A percentile compares a stretch with the other conserved stretches of the same genome.
Conservation (phyloP, 257 asterid genomes). For the Scutellaria baicalensis region DNA sequence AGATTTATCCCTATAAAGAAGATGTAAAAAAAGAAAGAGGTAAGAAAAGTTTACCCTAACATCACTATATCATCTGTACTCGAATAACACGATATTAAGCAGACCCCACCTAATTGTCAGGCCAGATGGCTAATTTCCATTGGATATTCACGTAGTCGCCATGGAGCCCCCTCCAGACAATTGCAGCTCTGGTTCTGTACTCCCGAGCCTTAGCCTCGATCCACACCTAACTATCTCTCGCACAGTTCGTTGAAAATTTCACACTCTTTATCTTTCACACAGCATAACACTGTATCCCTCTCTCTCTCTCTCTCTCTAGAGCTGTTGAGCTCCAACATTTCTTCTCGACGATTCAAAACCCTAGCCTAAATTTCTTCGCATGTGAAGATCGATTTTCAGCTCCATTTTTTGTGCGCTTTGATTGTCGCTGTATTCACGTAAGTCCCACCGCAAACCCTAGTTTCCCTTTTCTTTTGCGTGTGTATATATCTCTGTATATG, state of each 20-base stretch:
- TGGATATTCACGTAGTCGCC: no score
- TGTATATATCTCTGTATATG: background rate
- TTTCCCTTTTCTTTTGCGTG: background rate
- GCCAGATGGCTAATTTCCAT: no score
- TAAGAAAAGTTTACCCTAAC: no score
- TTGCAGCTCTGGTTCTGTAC: background rate
- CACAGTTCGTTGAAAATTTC: constrained; percentile 48
- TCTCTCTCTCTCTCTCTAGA: constrained; percentile 17
- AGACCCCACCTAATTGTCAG: no score
- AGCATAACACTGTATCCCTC: constrained; percentile 19
- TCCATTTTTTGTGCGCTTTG: constrained; percentile 16
- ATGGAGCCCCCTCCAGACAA: no score
- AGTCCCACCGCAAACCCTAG: constrained; percentile 21
- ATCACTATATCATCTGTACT: no score
- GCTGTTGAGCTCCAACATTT: constrained; percentile 19
- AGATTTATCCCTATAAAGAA: no score
- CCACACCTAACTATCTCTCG: constrained; percentile 10
- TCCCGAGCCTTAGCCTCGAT: constrained; percentile 11
- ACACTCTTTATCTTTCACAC: constrained; percentile 9
- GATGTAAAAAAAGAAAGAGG: no score
- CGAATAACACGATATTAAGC: no score
- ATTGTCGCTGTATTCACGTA: constrained; percentile 13
- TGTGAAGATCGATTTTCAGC: constrained; percentile 33
- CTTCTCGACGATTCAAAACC: constrained; percentile 41
- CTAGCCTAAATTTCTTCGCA: constrained; percentile 18